Base-by-base conservation (phyloP, 805 yeast species). In the Soucietia sequanensis region DNA sequence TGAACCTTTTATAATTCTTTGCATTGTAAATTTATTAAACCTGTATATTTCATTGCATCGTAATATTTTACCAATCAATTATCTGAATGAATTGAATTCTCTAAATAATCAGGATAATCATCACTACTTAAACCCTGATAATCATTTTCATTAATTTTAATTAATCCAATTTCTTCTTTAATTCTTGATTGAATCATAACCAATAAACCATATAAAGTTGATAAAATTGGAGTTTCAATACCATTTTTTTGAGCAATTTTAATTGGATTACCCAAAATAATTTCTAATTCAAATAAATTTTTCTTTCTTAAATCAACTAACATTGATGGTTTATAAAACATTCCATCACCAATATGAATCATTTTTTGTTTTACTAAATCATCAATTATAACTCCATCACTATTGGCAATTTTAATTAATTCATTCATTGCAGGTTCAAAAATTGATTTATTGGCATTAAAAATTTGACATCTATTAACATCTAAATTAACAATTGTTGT, bases 361-460 rank as follows among this genome's bases (percentile, higher is more conserved):
- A 78, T 74, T 30, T 50, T 41, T 18, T 75, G 65, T 39, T 75
- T 75, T 14, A 70, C 55, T n/a, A 60, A 73, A 16, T 56, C 68
- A 1, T 78, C 77, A 21, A 84, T 49, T 3, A 63, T 66, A 23
- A 75, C 70, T 0, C 86, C 86, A 39, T 81, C 90, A 7, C 85
- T 76, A 33, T 72, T 75, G 8, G 95, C 95, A 39, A 84, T 72
- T 3, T 68, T 70, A 14, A 73, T 55, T 12, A 85, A 68, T 55
- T 84, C 95, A 23, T 65, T 56, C 89, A 82, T 82, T 0, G 85
- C 83, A 3, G 86, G 87, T 14, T 47, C 38, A 30, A 67, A 52
- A 13, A 67, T 39, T 0, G 46, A 36, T 10, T 56, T 53, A 38
- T 58, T 61, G 9, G 57, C 65, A 12, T 51, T 53, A 27, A 46